phyloP scores from a whole-genome alignment of 805 yeast species.

The Zygosaccharomyces lentus region DNA sequence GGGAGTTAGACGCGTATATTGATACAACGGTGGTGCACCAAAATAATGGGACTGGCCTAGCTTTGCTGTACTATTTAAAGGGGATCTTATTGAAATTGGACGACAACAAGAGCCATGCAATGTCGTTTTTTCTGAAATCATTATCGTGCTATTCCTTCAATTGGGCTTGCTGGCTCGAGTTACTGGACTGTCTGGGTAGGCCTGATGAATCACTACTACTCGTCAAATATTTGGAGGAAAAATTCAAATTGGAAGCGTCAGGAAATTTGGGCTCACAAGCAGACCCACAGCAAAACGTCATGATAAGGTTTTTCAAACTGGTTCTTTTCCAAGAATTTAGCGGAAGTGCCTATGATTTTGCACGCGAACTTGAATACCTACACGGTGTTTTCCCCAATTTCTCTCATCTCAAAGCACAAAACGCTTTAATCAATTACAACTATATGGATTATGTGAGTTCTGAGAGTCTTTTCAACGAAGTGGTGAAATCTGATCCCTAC shows the following conservation, averaged over 20 bases:
- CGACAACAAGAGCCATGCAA: conserved; percentile 58
- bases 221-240: conserved; percentile 37
- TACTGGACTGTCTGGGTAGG: conserved; percentile 55
- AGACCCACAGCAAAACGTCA: conserved; percentile 23
- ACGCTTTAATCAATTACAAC: conserved; percentile 77
- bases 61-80: conserved; percentile 65
- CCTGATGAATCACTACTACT: conserved; percentile 54
- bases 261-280: conserved; percentile 17
- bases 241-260: conserved; percentile 15
- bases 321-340: conserved; percentile 73
- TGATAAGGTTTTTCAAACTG: conserved; percentile 59
- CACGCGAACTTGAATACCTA: conserved; percentile 47
- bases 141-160: conserved; percentile 70
- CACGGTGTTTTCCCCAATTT: conserved; percentile 63
- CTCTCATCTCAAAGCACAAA: conserved; percentile 70
- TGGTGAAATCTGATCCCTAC: conserved; percentile 71
- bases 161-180: conserved; percentile 92
- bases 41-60: conserved; percentile 32
- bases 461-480: conserved; percentile 70
- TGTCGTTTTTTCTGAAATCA: conserved; percentile 55
- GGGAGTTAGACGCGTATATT: conserved; percentile 37
- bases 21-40: conserved; percentile 5
- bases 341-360: conserved; percentile 56
- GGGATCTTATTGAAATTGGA: conserved; percentile 63
- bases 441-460: conserved; percentile 81